Evolutionary conservation across 2,329 filamentous ascomycete genomes (phyloP).

Genomic region (Gnomoniopsis smithogilvyi): DNA sequence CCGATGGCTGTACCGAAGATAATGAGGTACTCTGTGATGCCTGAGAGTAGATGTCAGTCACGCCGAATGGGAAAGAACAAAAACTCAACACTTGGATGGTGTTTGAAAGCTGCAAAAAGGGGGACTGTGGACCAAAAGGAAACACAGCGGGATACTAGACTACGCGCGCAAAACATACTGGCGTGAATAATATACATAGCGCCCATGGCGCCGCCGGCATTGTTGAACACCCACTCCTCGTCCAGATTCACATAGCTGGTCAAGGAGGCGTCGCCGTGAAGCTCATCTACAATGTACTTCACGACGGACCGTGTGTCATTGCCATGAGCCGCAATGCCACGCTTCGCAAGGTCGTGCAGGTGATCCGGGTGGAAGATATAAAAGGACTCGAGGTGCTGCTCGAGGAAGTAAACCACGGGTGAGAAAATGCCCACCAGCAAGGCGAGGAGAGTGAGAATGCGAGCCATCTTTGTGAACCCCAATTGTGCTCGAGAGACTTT

Average conservation of each 20-base stretch:
- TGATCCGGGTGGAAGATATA: constrained; percentile 73
- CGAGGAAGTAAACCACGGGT: constrained; percentile 51
- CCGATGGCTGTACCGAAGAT: constrained; percentile 81
- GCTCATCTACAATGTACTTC: constrained; percentile 65
- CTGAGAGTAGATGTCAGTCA: constrained; percentile 28
- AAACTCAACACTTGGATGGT: no score
- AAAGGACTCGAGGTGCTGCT: constrained; percentile 59
- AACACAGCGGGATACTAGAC: no score
- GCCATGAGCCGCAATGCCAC: constrained; percentile 65
- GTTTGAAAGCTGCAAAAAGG: no score
- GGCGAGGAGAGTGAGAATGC: constrained; percentile 47
- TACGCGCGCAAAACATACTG: constrained; percentile 47
- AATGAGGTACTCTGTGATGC: constrained; percentile 85
- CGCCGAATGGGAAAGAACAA: no score
- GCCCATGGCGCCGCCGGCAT: constrained; percentile 87
- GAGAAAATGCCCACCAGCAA: constrained; percentile 53
- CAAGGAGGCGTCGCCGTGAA: constrained; percentile 52
- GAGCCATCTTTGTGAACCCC: constrained; percentile 20
- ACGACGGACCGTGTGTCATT: constrained; percentile 72
- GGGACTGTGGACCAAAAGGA: no score
- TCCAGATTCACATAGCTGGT: constrained; percentile 60
- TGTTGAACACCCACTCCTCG: constrained; percentile 90
- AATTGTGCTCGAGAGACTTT: neutral
- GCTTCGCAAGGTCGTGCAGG: constrained; percentile 65
- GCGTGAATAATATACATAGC: constrained; percentile 89